A percentile compares a stretch with the other conserved stretches of the same genome.
phyloP scores from a whole-genome alignment of 306 rosid species.

The Crataegus laevigata region DNA sequence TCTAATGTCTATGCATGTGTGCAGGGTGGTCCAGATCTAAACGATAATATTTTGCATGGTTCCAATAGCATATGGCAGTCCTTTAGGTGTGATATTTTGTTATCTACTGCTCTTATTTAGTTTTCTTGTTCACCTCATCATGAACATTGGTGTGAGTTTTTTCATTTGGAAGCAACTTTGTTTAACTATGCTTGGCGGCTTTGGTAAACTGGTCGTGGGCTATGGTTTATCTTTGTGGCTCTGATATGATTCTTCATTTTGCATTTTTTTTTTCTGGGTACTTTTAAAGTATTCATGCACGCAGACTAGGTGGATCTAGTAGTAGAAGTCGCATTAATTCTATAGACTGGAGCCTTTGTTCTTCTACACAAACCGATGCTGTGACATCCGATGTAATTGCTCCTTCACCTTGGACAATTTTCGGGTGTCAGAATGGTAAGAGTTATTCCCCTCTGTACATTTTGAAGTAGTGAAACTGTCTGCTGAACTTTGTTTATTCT shows the following conservation, averaged over 20 bases:
- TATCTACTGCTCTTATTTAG: neutral
- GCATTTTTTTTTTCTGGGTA: neutral
- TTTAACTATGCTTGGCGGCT: neutral
- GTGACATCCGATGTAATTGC: slow-evolving; percentile 76
- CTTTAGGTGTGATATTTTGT: slow-evolving; percentile 21
- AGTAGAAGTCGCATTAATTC: slow-evolving; percentile 31
- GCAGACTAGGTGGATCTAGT: slow-evolving; percentile 7
- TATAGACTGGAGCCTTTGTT: slow-evolving; percentile 38
- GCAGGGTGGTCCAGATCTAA: slow-evolving; percentile 24
- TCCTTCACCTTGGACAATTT: slow-evolving; percentile 85
- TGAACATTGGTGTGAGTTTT: neutral
- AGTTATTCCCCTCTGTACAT: neutral
- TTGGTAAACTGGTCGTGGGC: neutral
- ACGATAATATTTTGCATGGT: slow-evolving; percentile 3
- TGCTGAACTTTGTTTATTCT: neutral
- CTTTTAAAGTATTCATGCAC: neutral
- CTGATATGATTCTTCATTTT: neutral
- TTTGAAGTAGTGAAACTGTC: neutral
- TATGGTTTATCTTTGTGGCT: neutral
- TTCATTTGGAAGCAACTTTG: neutral
- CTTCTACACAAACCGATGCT: slow-evolving; percentile 49
- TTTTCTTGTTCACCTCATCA: neutral
- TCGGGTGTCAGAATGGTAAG: slow-evolving; percentile 91
- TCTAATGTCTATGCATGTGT: slow-evolving; percentile 15
- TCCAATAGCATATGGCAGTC: slow-evolving; percentile 32